Evolutionary conservation across 2,329 filamentous ascomycete species (phyloP), one percentile per base, ranked within the genome.

Genomic region (Fusarium begoniae): DNA sequence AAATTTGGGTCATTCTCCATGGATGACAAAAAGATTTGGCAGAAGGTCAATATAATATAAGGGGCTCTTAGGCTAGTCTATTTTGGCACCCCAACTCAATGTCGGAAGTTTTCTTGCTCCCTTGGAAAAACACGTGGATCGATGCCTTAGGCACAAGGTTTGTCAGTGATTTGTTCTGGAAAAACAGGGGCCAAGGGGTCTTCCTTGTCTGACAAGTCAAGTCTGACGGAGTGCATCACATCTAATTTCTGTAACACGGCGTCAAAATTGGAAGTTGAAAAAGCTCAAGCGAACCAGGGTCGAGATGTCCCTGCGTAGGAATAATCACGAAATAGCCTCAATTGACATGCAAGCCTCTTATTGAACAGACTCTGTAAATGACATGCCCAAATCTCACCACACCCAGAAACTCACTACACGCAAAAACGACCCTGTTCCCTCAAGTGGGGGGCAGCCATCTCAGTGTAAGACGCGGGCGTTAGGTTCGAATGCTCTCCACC

Each of bases 401-500:
- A 38, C 56, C 55, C 24, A 54, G n/a, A 55, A 55, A 28, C 51
- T 38, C 48, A 53, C 53, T 54, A 66, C 45, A 55, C 57, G 57
- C 41, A 58, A 45, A 63, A 57, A 50, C 44, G 64, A 63, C 72
- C 72, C 72, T 69, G 65, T 45, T 20, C 13, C 9, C 44, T 26
- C 40, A 66, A 70, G 72, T 75, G 72, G 72, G 72, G 72, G 64
- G 72, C 72, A 75, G 72, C 72, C 72, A 50, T 73, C 37, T 61
- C 69, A 66, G 72, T 65, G 69, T 64, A 59, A 75, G 72, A 69
- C 60, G 72, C 65, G 72, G 72, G 65, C 72, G 69, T 69, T 75
- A 61, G 59, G 67, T 69, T 69, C 38, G 24, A 63, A 45, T 37
- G 44, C 64, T 69, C 71, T 54, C 71, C 71, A 74, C 71, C 57